A percentile compares a stretch with the other conserved stretches of the same genome.
These are phyloP conservation scores for Candida golubevii DNA, from an alignment of 805 yeast genomes.

Conservation along the genomic window DNA sequence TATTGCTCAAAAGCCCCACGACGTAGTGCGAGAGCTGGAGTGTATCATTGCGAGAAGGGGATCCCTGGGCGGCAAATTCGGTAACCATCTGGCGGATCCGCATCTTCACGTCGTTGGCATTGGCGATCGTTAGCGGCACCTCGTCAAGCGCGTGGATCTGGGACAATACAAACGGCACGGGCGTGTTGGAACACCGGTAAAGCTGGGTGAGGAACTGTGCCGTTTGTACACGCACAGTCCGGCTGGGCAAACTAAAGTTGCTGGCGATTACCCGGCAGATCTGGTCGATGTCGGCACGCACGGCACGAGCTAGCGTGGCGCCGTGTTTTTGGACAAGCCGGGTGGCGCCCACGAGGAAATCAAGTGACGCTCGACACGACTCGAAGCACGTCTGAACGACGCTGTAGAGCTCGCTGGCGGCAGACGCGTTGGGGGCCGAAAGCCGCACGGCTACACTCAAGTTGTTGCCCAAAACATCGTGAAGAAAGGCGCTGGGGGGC, in stretches of 20 bases:
- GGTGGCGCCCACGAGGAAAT: conserved; percentile 5
- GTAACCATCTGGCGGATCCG: conserved; percentile 59
- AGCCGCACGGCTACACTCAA: conserved; percentile 5
- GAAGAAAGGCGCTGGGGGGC: conserved; percentile 6
- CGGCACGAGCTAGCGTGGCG: background rate
- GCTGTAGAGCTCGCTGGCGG: conserved; percentile 1
- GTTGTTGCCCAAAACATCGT: conserved; percentile 4
- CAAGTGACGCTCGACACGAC: conserved; percentile 6
- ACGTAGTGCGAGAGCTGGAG: conserved; percentile 17
- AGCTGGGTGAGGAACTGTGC: conserved; percentile 43
- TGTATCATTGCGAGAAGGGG: background rate
- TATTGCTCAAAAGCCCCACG: conserved; percentile 64
- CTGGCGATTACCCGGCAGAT: conserved; percentile 14
- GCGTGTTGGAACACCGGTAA: conserved; percentile 16
- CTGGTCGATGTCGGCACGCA: background rate
- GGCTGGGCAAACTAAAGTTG: conserved; percentile 48
- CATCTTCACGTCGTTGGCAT: conserved; percentile 69
- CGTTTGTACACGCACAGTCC: conserved; percentile 46
- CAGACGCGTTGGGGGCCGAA: background rate
- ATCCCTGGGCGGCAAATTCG: conserved; percentile 24
- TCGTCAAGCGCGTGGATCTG: conserved; percentile 54
- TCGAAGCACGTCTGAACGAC: conserved; percentile 3
- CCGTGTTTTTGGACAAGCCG: conserved; percentile 1
- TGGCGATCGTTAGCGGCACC: conserved; percentile 62
- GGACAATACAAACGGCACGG: conserved; percentile 39